phyloP scores from a whole-genome alignment of 192 early-diverging fungal species.

The Tieghemiomyces parasiticus region DNA sequence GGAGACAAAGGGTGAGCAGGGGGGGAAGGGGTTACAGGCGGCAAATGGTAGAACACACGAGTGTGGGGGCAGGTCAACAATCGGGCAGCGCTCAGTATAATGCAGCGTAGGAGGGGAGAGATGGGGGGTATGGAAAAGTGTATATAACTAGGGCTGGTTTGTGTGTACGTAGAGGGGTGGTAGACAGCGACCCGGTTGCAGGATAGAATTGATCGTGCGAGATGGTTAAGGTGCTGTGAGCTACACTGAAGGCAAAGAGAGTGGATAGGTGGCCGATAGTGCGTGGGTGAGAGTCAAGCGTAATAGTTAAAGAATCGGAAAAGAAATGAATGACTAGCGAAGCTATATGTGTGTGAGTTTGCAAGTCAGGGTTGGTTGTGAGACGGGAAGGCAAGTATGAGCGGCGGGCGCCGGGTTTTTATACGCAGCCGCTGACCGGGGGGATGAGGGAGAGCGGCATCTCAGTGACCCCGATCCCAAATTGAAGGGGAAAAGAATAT shows the following conservation, averaged over 20 bases:
- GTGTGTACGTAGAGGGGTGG: too few species aligned
- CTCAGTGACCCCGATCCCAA: too few species aligned
- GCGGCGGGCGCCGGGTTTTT: neutral
- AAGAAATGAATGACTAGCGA: slow-evolving; percentile 6
- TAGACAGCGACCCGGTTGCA: too few species aligned
- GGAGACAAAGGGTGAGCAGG: neutral
- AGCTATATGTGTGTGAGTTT: neutral
- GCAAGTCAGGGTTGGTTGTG: neutral
- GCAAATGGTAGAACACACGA: neutral
- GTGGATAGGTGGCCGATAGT: too few species aligned
- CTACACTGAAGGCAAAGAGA: too few species aligned
- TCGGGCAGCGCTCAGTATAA: neutral
- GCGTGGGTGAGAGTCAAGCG: too few species aligned
- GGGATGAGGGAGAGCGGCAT: too few species aligned
- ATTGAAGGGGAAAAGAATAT: too few species aligned
- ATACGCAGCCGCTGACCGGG: too few species aligned
- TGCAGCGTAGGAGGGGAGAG: neutral
- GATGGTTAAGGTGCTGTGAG: too few species aligned
- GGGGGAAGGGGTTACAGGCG: neutral
- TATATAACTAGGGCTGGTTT: too few species aligned
- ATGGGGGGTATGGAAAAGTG: neutral
- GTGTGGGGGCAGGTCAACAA: neutral
- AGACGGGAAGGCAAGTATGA: neutral
- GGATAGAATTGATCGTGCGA: too few species aligned
- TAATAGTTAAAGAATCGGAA: neutral